Evolutionary conservation across 306 rosid species (phyloP).

Genomic region (Pterocarpus macrocarpus): DNA sequence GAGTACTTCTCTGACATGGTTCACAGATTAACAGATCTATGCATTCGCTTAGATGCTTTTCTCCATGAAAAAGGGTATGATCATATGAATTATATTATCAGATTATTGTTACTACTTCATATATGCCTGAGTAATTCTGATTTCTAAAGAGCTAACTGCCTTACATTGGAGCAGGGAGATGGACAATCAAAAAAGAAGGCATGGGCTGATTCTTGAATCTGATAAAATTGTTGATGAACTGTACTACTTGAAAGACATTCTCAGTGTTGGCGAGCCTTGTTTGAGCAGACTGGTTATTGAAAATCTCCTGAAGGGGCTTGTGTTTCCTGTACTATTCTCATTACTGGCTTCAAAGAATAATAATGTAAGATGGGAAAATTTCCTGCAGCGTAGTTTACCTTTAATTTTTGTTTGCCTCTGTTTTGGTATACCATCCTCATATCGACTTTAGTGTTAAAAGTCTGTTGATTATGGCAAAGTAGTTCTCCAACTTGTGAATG

Average conservation of each 20-base stretch:
- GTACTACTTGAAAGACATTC: conserved; percentile 81
- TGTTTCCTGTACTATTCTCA: conserved; percentile 68
- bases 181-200: conserved; percentile 54
- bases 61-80: conserved; percentile 63
- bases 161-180: conserved; percentile 62
- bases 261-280: conserved; percentile 59
- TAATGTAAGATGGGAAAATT: conserved; percentile 63
- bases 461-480: conserved; percentile 37
- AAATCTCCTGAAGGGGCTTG: conserved; percentile 73
- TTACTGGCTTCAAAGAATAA: conserved; percentile 57
- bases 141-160: conserved; percentile 37
- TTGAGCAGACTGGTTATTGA: conserved; percentile 64
- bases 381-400: conserved; percentile 44
- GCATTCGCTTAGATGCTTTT: conserved; percentile 65
- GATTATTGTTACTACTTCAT: conserved; percentile 19
- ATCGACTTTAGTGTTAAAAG: conserved; percentile 31
- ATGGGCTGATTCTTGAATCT: conserved; percentile 65
- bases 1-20: conserved; percentile 80
- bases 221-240: conserved; percentile 75
- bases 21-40: conserved; percentile 64
- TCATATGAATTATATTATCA: conserved; percentile 13
- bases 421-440: conserved; percentile 18
- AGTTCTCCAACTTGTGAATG: conserved; percentile 24
- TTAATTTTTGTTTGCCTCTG: conserved; percentile 23
- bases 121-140: conserved; percentile 6